phyloP scores from a whole-genome alignment of 1,284 basidiomycete genomes.

The Tylopilus orsonianus region DNA sequence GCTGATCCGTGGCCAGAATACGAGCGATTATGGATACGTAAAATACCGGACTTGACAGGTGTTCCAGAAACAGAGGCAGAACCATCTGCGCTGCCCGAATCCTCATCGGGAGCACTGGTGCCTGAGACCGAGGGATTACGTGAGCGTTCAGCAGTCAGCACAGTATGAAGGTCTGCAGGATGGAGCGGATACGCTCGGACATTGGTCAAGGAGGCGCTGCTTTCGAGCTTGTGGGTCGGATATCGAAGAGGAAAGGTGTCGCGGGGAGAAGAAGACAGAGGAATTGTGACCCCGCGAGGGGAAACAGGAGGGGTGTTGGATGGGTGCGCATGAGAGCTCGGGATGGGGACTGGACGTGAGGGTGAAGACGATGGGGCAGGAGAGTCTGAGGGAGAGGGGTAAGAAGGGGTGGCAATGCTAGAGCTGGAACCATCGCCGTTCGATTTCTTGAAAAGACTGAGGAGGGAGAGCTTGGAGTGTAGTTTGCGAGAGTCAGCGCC shows the following conservation, averaged over 20 bases:
- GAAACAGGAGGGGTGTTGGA: constrained; percentile 27
- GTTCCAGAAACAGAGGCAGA: constrained; percentile 29
- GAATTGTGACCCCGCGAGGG: constrained; percentile 26
- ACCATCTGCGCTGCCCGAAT: constrained; percentile 23
- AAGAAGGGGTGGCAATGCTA: too few relatives aligned
- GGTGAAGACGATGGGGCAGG: constrained; percentile 23
- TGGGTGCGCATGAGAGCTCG: constrained; percentile 10
- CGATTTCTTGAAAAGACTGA: constrained; percentile 47
- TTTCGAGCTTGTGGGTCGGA: constrained; percentile 29
- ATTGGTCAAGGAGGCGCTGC: constrained; percentile 26
- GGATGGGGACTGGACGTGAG: constrained; percentile 24
- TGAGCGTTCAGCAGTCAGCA: constrained; percentile 33
- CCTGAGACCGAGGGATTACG: constrained; percentile 28
- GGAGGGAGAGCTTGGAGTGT: constrained; percentile 41
- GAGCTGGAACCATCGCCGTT: constrained; percentile 37
- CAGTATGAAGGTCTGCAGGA: constrained; percentile 36
- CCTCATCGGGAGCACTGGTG: constrained; percentile 27
- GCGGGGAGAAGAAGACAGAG: constrained; percentile 29
- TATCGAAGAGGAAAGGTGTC: constrained; percentile 24
- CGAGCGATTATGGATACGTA: constrained; percentile 40
- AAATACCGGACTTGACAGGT: constrained; percentile 37
- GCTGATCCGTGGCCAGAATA: constrained; percentile 34
- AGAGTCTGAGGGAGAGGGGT: constrained; percentile 31
- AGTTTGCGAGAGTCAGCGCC: constrained; percentile 44
- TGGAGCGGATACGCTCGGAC: constrained; percentile 31